Conservation (phyloP, 78 protist genomes). For the Dictyostelium firmibasis region DNA sequence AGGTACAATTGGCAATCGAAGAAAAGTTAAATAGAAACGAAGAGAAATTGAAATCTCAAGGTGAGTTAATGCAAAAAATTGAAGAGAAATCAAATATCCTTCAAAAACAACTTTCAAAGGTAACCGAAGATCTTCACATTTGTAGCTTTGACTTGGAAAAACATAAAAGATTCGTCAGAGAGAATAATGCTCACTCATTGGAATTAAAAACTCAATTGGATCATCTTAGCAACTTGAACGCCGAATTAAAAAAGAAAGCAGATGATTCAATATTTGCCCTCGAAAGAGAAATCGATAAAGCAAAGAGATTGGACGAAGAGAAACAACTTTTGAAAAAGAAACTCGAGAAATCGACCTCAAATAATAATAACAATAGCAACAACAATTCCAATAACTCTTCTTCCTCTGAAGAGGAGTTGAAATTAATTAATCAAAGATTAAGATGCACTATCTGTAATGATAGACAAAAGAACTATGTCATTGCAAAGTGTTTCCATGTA, state of each 20-base stretch:
- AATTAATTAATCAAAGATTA: slow-evolving; percentile 49
- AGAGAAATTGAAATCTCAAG: slow-evolving; percentile 49
- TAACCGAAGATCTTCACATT: slow-evolving; percentile 40
- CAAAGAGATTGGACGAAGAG: slow-evolving; percentile 64
- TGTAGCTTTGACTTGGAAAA: slow-evolving; percentile 64
- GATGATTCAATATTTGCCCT: slow-evolving; percentile 62
- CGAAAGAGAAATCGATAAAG: slow-evolving; percentile 70
- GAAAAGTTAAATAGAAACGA: slow-evolving; percentile 22
- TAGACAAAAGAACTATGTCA: slow-evolving; percentile 72
- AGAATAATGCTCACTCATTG: slow-evolving; percentile 7
- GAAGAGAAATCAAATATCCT: slow-evolving; percentile 36
- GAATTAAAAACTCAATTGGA: slow-evolving; percentile 64
- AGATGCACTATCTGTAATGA: slow-evolving; percentile 81
- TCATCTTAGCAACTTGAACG: slow-evolving; percentile 18
- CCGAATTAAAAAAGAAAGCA: slow-evolving; percentile 59
- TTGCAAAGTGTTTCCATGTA: slow-evolving; percentile 80
- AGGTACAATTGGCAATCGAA: slow-evolving; percentile 18
- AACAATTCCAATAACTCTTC: neutral
- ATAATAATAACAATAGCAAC: neutral
- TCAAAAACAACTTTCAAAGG: slow-evolving; percentile 56
- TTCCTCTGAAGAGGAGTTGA: slow-evolving; percentile 13
- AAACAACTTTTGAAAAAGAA: slow-evolving; percentile 65
- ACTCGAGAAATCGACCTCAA: slow-evolving; percentile 47
- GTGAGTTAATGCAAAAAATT: slow-evolving; percentile 34
- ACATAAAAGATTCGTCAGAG: slow-evolving; percentile 43